Conservation (phyloP, 148 eudicot species). For the Suaeda aralocaspica region DNA sequence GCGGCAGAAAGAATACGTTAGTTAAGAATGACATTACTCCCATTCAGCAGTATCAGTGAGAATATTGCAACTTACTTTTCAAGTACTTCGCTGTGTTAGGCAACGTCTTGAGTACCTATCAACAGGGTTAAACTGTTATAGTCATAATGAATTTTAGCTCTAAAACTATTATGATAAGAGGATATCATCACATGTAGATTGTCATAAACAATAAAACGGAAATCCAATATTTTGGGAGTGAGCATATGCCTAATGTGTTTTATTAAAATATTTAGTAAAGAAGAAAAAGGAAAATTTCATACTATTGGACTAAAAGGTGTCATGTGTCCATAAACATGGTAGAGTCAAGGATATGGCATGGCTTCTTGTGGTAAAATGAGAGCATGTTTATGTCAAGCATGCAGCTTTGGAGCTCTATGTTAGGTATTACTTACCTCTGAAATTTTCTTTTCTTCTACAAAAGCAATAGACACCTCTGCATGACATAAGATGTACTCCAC, state of each 20-base stretch:
- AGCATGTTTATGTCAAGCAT: background rate
- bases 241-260: background rate
- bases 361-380: background rate
- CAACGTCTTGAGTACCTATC: constrained; percentile 58
- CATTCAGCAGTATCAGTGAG: background rate
- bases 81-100: constrained; percentile 40
- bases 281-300: background rate
- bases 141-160: background rate
- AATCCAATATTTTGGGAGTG: background rate
- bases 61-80: constrained; percentile 45
- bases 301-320: background rate
- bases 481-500: constrained; percentile 87
- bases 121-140: background rate
- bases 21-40: background rate
- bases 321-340: background rate
- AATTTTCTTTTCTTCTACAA: constrained; percentile 76
- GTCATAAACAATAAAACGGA: background rate
- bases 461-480: constrained; percentile 74
- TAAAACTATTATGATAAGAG: background rate
- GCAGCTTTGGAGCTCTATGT: background rate
- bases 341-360: background rate
- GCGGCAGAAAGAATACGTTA: constrained; percentile 13
- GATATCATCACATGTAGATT: background rate
- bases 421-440: constrained; percentile 45
- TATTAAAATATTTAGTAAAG: background rate